Base-by-base conservation (phyloP, 768 basidiomycete genomes). In the Rhizopogon vesiculosus region DNA sequence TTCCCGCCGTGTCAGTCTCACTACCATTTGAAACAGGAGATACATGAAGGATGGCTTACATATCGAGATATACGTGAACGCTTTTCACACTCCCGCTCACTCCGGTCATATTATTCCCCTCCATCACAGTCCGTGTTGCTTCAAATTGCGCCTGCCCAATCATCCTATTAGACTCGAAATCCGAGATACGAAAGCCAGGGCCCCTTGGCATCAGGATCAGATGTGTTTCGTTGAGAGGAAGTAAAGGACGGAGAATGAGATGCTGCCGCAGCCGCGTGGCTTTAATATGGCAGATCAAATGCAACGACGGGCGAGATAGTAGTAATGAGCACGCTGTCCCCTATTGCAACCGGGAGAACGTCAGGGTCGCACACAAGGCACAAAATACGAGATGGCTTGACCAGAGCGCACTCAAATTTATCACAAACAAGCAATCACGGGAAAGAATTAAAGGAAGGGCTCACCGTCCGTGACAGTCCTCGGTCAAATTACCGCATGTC, bases 161-260 rank as follows among this genome's bases (percentile, higher is more conserved):
- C 52, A 91, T 80, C 59, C 73, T 72, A 65, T 88, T 89, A 9
- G 87, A 89, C 69, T 83, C 83, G 57, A 89, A 91, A 67, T 89
- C 88, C 22, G 86, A 89, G 59, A 78, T 76, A 13, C 71, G 80
- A 78, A 88, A 91, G 19, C 85, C 88, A 0, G 89, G 90, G 0
- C 90, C 90, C 15, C 89, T 86, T 55, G 39, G 42, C 13, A 29
- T 42, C 16, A 22, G 55, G 31, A 38, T 42, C 35, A 41, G 41
- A 39, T 4, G 40, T 45, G 40, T 40, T 45, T 16, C 52, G 12
- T 6, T 25, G 22, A 25, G 25, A 44, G 18, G 4, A 25, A 45
- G 8, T 15, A 5, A 28, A 46, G 1, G 31, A 3, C 19, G n/a
- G 53, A 56, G 33, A 31, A 33, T 33, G 31, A 25, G 25, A 25